Conservation (phyloP, 1,284 basidiomycete genomes). For the Naganishia sp. region DNA sequence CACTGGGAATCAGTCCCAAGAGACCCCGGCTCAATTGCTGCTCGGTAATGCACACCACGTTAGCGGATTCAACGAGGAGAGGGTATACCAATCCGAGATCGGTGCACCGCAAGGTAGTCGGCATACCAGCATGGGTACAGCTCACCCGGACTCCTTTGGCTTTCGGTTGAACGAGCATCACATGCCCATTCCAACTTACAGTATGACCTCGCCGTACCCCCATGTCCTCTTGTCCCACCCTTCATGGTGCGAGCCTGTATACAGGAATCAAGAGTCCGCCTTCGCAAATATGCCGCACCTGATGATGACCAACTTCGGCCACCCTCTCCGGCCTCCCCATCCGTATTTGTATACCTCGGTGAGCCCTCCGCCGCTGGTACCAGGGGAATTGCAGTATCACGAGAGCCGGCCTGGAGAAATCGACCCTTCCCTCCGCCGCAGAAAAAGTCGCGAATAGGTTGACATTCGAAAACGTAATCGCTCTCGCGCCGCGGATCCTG, state of each 20-base stretch:
- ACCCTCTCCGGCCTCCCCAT: background rate
- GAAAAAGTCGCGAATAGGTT: background rate
- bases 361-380: constrained; percentile 1
- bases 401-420: too few relatives aligned
- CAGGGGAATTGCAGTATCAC: background rate
- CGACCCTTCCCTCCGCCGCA: too few relatives aligned
- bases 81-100: background rate
- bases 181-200: background rate
- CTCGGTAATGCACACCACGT: too few relatives aligned
- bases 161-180: background rate
- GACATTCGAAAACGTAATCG: background rate
- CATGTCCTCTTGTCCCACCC: background rate
- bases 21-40: background rate
- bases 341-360: background rate
- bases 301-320: too few relatives aligned
- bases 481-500: background rate
- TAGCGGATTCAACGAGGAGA: background rate
- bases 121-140: constrained; percentile 3
- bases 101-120: background rate
- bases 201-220: background rate
- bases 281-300: too few relatives aligned
- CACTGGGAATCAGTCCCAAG: background rate
- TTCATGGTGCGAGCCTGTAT: constrained; percentile 17
- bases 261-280: too few relatives aligned
- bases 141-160: background rate